Evolutionary conservation across 306 rosid genomes (phyloP).

Genomic region (Dalbergia cochinchinensis): DNA sequence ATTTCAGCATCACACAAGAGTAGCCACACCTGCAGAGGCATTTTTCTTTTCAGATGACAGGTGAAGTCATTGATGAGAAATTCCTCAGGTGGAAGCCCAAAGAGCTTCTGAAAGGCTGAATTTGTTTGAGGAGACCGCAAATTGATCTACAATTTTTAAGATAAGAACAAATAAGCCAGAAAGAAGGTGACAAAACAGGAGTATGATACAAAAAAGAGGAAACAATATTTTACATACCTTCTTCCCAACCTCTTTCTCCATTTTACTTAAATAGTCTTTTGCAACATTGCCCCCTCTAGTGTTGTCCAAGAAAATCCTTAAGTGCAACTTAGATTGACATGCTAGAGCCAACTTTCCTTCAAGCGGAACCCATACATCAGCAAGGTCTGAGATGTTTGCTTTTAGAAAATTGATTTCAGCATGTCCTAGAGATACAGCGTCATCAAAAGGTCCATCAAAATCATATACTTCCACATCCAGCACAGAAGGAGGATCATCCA

Average conservation of each 20-base stretch:
- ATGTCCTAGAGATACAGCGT: slow-evolving; percentile 84
- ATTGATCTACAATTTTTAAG: slow-evolving; percentile 64
- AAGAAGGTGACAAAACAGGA: slow-evolving; percentile 38
- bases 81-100: slow-evolving; percentile 95
- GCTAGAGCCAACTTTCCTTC: slow-evolving; percentile 95
- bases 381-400: slow-evolving; percentile 82
- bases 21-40: slow-evolving; percentile 86
- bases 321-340: slow-evolving; percentile 90
- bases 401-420: slow-evolving; percentile 90
- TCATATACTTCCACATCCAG: slow-evolving; percentile 90
- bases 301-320: slow-evolving; percentile 92
- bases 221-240: slow-evolving; percentile 65
- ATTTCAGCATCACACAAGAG: neutral
- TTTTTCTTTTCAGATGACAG: slow-evolving; percentile 95
- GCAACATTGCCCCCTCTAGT: slow-evolving; percentile 81
- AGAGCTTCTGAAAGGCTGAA: slow-evolving; percentile 90
- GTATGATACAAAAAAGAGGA: slow-evolving; percentile 15
- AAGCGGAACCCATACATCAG: slow-evolving; percentile 93
- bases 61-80: slow-evolving; percentile 98
- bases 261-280: slow-evolving; percentile 77
- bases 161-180: slow-evolving; percentile 25
- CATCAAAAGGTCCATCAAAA: slow-evolving; percentile 98
- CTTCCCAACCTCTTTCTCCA: slow-evolving; percentile 99
- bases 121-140: slow-evolving; percentile 97
- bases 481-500: slow-evolving; percentile 98